Percentiles rank a stretch among this genome's conserved stretches.
phyloP scores from a whole-genome alignment of 2,329 filamentous ascomycete genomes.

The Trichoderma arundinaceum region DNA sequence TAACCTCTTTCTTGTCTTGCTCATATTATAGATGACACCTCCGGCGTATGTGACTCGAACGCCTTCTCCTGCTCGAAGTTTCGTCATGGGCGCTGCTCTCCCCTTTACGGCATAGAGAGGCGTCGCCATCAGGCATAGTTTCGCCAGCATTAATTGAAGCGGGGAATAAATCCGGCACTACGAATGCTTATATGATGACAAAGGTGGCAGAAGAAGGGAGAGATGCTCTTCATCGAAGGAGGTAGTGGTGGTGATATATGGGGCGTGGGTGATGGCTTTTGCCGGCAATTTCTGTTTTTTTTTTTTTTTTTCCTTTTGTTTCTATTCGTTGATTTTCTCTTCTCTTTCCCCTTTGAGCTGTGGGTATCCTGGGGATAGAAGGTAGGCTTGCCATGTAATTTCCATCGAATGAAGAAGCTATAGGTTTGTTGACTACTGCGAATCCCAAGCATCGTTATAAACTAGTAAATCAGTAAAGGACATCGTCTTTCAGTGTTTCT shows the following conservation, averaged over 20 bases:
- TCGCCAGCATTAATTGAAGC: not conserved
- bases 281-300: not conserved
- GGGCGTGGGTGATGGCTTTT: no score
- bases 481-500: no score
- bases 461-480: no score
- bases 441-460: no score
- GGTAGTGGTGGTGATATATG: not conserved
- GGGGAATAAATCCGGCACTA: not conserved
- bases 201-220: not conserved
- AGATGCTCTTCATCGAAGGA: not conserved
- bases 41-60: not conserved
- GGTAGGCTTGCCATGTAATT: not conserved
- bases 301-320: not conserved
- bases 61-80: constrained; percentile 5
- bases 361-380: not conserved
- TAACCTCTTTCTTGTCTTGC: not conserved
- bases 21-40: not conserved
- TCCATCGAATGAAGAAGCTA: no score
- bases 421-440: no score
- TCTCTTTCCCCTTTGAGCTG: not conserved
- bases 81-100: not conserved
- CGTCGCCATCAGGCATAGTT: not conserved
- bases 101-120: not conserved
- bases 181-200: not conserved
- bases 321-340: not conserved